Base-by-base conservation (phyloP, 441 rosid genomes). In the Sinapis alba region DNA sequence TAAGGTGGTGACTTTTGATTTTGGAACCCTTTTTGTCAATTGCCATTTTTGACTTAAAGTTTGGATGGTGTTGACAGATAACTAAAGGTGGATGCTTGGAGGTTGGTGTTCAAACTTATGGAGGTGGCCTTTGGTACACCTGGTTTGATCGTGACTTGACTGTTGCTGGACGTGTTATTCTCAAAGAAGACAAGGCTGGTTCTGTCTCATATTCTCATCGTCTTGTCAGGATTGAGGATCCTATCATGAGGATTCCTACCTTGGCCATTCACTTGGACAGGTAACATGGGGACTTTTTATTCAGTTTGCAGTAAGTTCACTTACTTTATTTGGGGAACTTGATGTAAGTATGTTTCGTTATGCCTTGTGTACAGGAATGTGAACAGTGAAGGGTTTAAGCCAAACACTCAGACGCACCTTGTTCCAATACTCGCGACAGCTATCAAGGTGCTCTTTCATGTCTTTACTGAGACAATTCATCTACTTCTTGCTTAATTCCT, bases 141-240 rank as follows among this genome's bases (percentile, higher is more conserved):
- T 96, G 99, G 99, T 93, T 96, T 60, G 98, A 96, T 76, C 97
- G 98, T 61, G 98, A 96, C 87, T 84, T 93, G 94, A 86, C 98
- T 0, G 81, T 92, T 67, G 99, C 98, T 6, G 98, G 99, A 43
- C 86, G 98, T 71, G 96, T 90, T 60, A 87, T 96, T 26, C 26
- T 90, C 11, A 88, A 80, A 81, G 84, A 90, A 64, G 90, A 82
- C 47, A 90, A 90, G 51, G 81, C 79, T 28, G 92, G 88, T 76
- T 84, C 84, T 2, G 75, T 77, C 69, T 81, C 87, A 0, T 96
- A 89, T 79, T 84, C 88, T 24, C 99, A 96, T 78, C 83, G 78
- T 5, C 86, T 96, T 3, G 89, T 96, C 56, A 87, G 93, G 83
- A 82, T 96, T 47, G 83, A 87, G 57, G 97, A 92, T 70, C 96